These are phyloP conservation scores for Ustilago crameri DNA, from an alignment of 1,284 basidiomycete species.

Conservation along the genomic window DNA sequence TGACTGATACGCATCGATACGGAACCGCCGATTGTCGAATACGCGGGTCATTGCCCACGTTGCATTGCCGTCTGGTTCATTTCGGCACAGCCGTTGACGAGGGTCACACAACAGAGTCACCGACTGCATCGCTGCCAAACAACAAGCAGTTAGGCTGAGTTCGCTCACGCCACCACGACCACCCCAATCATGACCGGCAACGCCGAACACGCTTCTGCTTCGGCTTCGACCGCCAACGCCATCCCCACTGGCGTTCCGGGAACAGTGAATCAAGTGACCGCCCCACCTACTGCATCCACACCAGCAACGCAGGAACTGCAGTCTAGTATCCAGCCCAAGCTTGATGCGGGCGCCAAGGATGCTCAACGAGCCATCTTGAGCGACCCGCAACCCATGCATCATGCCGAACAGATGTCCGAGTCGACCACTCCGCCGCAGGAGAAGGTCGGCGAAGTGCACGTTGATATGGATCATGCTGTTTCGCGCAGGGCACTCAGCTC, in stretches of 20 bases:
- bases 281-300: conserved; percentile 5
- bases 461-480: conserved; percentile 12
- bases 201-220: conserved; percentile 8
- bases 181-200: neutral
- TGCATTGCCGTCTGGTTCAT: too few relatives aligned
- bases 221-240: conserved; percentile 23
- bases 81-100: too few relatives aligned
- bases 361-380: conserved; percentile 40
- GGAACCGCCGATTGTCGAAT: too few relatives aligned
- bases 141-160: too few relatives aligned
- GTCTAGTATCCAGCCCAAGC: conserved; percentile 8
- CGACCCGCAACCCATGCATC: conserved; percentile 31
- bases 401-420: conserved; percentile 1
- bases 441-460: conserved; percentile 10
- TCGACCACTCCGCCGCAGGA: conserved; percentile 1
- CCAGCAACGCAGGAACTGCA: conserved; percentile 6
- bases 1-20: too few relatives aligned
- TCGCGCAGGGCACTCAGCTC: conserved; percentile 6
- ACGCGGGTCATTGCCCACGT: too few relatives aligned
- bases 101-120: too few relatives aligned
- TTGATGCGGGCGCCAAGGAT: conserved; percentile 32
- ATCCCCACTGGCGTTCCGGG: conserved; percentile 19
- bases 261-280: conserved; percentile 20
- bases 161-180: neutral
- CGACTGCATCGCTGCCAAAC: too few relatives aligned